Evolutionary conservation across 2,329 filamentous ascomycete genomes (phyloP), one percentile per base, ranked within the genome.

Genomic region (Ascochyta clinopodiicola): DNA sequence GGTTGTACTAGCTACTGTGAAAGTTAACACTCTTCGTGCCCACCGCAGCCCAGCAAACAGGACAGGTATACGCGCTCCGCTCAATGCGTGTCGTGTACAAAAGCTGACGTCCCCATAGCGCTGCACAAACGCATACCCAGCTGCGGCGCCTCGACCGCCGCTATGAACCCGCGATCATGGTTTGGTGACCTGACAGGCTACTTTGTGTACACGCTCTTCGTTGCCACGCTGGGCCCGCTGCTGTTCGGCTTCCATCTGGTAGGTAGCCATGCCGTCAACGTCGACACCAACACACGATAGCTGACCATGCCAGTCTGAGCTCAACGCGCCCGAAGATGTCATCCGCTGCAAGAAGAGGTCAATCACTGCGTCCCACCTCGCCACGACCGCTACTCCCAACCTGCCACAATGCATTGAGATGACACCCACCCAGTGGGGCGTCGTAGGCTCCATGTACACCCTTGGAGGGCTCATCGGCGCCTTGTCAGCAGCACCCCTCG

Each of bases 241-340:
- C 92, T 97, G 69, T 99, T 97, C 73, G 95, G 95, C 60, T 97
- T 91, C 77, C 94, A 98, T 77, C 78, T 98, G 73, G 92, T 95
- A 83, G 70, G 61, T 69, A 27, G 29, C 29, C 13, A 39, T 29
- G 8, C 44, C 24, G 38, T 6, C 22, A 24, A 24, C 22, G 9
- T n/a, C 55, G 27, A 19, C 27, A 37, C 13, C 29, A 9, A 27
- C 47, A 12, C 12, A 10, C 19, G 43, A 36, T 48, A 42, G 54
- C 66, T 72, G 61, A 74, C 63, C 37, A 15, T 13, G 3, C 15
- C 68, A 94, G 93, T 91, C 92, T 66, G 95, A 98, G 75, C 85
- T 99, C 60, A 99, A 99, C 75, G 92, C 94, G 8, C 95, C 95
- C 8, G 89, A 97, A 82, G 89, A 93, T 81, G 91, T 96, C 69